Evolutionary conservation across 345 rosid genomes (phyloP).

Genomic region (Eucalyptus globulus): DNA sequence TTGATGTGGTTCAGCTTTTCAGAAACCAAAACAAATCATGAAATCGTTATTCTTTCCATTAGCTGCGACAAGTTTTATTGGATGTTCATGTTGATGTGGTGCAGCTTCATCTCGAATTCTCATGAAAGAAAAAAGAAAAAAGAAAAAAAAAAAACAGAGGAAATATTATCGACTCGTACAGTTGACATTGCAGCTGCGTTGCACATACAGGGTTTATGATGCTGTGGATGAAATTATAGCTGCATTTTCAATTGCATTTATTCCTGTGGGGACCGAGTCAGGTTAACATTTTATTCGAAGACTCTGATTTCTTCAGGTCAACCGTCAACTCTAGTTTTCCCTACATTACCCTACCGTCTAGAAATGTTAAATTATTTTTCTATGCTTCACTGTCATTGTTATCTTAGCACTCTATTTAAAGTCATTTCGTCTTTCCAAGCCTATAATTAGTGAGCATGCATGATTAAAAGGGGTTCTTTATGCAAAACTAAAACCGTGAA

Average conservation of each 20-base stretch:
- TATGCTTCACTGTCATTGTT: no score
- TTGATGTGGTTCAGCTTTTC: not conserved
- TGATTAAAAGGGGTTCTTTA: no score
- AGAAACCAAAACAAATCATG: not conserved
- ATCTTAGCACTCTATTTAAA: no score
- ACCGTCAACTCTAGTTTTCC: no score
- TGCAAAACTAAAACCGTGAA: no score
- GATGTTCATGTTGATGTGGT: not conserved
- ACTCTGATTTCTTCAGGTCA: not conserved
- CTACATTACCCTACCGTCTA: no score
- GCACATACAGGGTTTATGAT: slow-evolving; percentile 92
- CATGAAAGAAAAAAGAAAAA: no score
- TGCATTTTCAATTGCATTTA: slow-evolving; percentile 78
- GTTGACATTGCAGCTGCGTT: slow-evolving; percentile 52
- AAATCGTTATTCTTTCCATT: not conserved
- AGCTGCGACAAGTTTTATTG: no score
- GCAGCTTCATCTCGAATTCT: no score
- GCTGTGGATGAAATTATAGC: slow-evolving; percentile 91
- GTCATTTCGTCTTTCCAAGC: no score
- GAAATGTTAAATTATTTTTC: no score
- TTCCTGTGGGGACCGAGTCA: slow-evolving; percentile 83
- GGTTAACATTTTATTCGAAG: not conserved
- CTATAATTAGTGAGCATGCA: no score
- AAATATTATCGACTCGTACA: not conserved
- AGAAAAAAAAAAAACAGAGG: not conserved